phyloP scores from a whole-genome alignment of 2,329 filamentous ascomycete genomes.

The Clonostachys byssicola region DNA sequence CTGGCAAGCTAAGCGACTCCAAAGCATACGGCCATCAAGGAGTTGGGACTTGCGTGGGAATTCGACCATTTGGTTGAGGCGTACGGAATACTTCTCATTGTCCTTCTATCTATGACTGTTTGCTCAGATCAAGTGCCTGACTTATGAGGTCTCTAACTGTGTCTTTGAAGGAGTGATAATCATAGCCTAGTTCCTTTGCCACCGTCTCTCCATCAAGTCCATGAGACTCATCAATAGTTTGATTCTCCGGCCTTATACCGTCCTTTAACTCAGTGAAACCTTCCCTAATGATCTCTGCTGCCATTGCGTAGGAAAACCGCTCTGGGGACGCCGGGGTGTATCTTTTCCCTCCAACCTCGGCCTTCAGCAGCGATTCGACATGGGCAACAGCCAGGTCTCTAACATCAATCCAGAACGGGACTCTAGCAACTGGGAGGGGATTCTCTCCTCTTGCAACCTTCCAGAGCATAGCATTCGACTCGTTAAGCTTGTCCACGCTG shows the following conservation, averaged over 20 bases:
- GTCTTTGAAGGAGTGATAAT: slow-evolving; percentile 25
- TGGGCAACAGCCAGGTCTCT: slow-evolving; percentile 39
- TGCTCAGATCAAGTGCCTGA: slow-evolving; percentile 6
- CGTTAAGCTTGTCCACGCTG: slow-evolving; percentile 27
- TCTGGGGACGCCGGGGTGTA: slow-evolving; percentile 34
- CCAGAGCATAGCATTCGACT: slow-evolving; percentile 36
- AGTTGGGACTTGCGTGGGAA: no score
- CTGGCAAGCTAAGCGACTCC: no score
- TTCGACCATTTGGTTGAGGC: no score
- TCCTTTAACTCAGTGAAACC: slow-evolving; percentile 29
- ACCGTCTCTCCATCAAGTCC: slow-evolving; percentile 35
- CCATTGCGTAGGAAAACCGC: slow-evolving; percentile 38
- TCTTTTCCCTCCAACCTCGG: slow-evolving; percentile 28
- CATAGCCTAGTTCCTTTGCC: slow-evolving; percentile 28
- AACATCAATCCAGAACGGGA: slow-evolving; percentile 41
- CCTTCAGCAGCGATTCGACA: slow-evolving; percentile 30
- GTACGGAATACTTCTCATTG: no score
- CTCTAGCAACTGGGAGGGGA: slow-evolving; percentile 28
- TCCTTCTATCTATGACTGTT: no score
- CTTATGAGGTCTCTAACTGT: slow-evolving; percentile 27
- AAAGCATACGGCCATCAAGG: no score
- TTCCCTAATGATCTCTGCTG: slow-evolving; percentile 32
- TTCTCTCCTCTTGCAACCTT: slow-evolving; percentile 26
- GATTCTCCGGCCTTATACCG: slow-evolving; percentile 22
- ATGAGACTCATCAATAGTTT: slow-evolving; percentile 27